phyloP scores from a whole-genome alignment of 768 basidiomycete species.

The Amanita molliuscula region DNA sequence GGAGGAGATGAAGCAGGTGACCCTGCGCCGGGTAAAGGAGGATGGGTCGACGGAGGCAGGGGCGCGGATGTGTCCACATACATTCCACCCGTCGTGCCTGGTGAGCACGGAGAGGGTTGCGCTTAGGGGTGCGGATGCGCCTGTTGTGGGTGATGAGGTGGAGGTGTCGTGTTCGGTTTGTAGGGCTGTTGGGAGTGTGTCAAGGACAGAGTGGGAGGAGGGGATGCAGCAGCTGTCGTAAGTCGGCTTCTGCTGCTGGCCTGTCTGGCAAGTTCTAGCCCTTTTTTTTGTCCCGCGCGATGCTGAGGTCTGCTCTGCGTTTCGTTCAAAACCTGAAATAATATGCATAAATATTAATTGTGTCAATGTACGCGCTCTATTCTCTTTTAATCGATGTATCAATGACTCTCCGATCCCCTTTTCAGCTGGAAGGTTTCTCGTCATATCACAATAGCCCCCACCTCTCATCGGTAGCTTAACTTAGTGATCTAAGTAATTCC shows the following conservation, averaged over 20 bases:
- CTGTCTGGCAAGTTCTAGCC: not conserved
- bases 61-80: slow-evolving; percentile 44
- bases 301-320: no score
- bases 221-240: slow-evolving; percentile 22
- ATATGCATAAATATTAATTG: not conserved
- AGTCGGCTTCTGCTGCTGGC: no score
- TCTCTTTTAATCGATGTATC: no score
- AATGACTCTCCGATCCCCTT: no score
- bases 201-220: slow-evolving; percentile 49
- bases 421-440: no score
- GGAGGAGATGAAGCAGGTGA: slow-evolving; percentile 25
- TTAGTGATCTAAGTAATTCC: no score
- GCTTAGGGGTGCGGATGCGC: slow-evolving; percentile 44
- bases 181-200: slow-evolving; percentile 48
- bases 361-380: no score
- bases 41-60: slow-evolving; percentile 10
- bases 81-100: slow-evolving; percentile 64
- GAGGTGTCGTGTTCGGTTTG: slow-evolving; percentile 74
- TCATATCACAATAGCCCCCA: no score
- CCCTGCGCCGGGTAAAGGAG: slow-evolving; percentile 19
- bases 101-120: slow-evolving; percentile 60
- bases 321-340: not conserved
- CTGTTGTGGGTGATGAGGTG: slow-evolving; percentile 29
- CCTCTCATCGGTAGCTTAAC: no score
- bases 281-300: not conserved